phyloP scores from a whole-genome alignment of 192 early-diverging fungal genomes.

The Martensiomyces pterosporus region DNA sequence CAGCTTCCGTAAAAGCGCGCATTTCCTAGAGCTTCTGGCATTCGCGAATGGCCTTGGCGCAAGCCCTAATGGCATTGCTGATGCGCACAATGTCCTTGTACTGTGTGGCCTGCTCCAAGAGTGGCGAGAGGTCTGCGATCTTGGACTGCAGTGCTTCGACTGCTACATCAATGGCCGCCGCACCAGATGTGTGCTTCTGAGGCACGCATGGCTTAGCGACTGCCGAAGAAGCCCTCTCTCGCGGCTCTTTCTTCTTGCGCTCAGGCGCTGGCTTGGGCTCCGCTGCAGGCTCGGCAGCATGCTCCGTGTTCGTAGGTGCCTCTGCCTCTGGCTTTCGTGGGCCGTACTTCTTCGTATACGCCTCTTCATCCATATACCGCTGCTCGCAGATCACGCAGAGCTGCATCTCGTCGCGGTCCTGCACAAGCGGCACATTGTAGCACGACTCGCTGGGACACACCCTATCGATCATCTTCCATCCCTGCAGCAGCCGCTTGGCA shows the following conservation, averaged over 20 bases:
- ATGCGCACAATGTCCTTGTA: conserved; percentile 15
- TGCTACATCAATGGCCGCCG: conserved; percentile 2
- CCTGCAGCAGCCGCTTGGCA: conserved; percentile 38
- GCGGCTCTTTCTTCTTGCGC: background rate
- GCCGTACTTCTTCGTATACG: conserved; percentile 29
- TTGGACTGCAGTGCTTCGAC: conserved; percentile 21
- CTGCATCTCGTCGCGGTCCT: conserved; percentile 27
- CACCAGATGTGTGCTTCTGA: background rate
- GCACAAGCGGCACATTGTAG: conserved; percentile 29
- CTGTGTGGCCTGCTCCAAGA: conserved; percentile 13
- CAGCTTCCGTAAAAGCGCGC: too few relatives aligned
- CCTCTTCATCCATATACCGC: conserved; percentile 37
- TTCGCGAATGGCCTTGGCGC: conserved; percentile 17
- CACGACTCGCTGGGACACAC: conserved; percentile 29
- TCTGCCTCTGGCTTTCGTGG: conserved; percentile 3
- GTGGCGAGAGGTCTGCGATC: conserved; percentile 17
- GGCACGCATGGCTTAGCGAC: too few relatives aligned
- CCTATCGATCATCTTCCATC: conserved; percentile 41
- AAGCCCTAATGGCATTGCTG: conserved; percentile 18
- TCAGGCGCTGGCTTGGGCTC: background rate
- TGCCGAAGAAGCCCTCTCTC: background rate
- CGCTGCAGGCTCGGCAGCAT: background rate
- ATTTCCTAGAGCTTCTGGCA: conserved; percentile 13
- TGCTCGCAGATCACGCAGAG: conserved; percentile 34
- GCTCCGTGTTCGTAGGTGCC: background rate